A percentile compares a stretch with the other conserved stretches of the same genome.
phyloP scores from a whole-genome alignment of 805 yeast species.

The Wickerhamia fluorescens region DNA sequence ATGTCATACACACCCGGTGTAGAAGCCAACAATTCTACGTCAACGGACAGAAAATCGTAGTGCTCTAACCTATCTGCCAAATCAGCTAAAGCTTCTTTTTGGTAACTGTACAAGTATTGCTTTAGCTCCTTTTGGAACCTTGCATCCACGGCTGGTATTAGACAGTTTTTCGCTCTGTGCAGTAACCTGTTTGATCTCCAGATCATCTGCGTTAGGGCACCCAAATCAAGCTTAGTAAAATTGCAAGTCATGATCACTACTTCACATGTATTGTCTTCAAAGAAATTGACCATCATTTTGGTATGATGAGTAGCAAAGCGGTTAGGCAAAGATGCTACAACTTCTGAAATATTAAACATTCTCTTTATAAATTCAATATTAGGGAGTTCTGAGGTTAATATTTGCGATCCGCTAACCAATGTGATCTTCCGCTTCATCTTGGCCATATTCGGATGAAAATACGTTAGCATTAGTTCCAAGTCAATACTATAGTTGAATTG shows the following conservation, averaged over 20 bases:
- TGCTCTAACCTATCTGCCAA: slow-evolving; percentile 21
- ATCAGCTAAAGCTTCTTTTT: slow-evolving; percentile 14
- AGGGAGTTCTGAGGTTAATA: slow-evolving; percentile 8
- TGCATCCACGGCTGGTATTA: slow-evolving; percentile 1
- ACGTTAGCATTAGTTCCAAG: slow-evolving; percentile 29
- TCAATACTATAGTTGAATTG: slow-evolving; percentile 47
- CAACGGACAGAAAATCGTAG: slow-evolving; percentile 40
- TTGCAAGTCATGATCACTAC: slow-evolving; percentile 56
- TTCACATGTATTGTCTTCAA: slow-evolving; percentile 37
- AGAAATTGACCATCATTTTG: slow-evolving; percentile 57
- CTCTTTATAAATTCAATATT: slow-evolving; percentile 8
- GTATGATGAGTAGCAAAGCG: slow-evolving; percentile 52
- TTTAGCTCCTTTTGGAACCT: slow-evolving; percentile 41
- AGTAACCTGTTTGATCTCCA: slow-evolving; percentile 51
- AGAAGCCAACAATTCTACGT: slow-evolving; percentile 51
- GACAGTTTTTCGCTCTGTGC: slow-evolving; percentile 1
- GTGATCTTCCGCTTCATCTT: slow-evolving; percentile 14
- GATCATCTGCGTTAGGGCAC: slow-evolving; percentile 54
- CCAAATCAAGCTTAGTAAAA: slow-evolving; percentile 46
- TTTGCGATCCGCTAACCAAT: slow-evolving; percentile 23
- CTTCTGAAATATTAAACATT: slow-evolving; percentile 19
- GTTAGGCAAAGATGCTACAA: slow-evolving; percentile 27
- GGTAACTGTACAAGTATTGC: slow-evolving; percentile 40
- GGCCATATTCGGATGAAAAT: slow-evolving; percentile 19
- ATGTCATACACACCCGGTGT: slow-evolving; percentile 38